Conservation (phyloP, 306 rosid species). For the Rosa lucieae region DNA sequence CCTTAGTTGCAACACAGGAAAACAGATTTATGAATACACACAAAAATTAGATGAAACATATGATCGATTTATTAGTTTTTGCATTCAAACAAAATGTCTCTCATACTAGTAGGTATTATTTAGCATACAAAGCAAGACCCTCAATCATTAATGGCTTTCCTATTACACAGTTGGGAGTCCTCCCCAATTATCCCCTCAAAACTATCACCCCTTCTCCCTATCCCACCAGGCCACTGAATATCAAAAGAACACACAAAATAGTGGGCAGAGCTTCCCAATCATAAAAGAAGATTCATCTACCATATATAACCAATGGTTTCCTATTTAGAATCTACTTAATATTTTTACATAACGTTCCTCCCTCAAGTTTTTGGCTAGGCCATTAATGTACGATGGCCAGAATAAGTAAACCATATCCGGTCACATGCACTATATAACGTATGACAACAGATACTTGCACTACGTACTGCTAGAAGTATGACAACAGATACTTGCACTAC, state of each 20-base stretch:
- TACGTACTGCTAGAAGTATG: not conserved
- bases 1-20: constrained; percentile 7
- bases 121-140: not conserved
- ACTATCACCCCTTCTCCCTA: not conserved
- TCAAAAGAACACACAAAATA: not conserved
- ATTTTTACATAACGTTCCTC: not conserved
- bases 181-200: not conserved
- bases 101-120: not conserved
- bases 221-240: not conserved
- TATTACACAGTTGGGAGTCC: not conserved
- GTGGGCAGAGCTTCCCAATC: constrained; percentile 11
- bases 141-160: not conserved
- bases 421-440: not conserved
- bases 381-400: not conserved
- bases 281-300: not conserved
- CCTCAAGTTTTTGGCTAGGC: not conserved
- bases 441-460: not conserved
- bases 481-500: not conserved
- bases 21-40: not conserved
- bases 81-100: not conserved
- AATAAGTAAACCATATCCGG: not conserved
- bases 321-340: not conserved
- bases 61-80: not conserved
- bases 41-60: not conserved
- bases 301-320: not conserved